Evolutionary conservation across 345 rosid genomes (phyloP).

Genomic region (Hibiscus trionum): DNA sequence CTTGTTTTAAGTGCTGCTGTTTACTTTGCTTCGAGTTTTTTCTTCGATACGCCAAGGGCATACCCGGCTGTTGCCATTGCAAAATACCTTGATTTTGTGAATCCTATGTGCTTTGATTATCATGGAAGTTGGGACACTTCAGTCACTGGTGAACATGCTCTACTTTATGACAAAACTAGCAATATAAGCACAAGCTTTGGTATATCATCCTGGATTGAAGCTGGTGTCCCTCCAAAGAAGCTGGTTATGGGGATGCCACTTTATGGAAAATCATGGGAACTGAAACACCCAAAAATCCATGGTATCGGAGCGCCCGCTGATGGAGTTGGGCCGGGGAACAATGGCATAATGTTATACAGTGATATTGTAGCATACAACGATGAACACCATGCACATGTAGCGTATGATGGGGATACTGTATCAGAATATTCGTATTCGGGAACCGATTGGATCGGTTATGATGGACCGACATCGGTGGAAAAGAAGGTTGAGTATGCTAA

Average conservation of each 20-base stretch:
- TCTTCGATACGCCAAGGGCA: constrained; percentile 10
- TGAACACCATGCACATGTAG: neutral
- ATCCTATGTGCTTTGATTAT: constrained; percentile 34
- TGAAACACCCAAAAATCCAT: constrained; percentile 20
- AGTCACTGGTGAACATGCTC: constrained; percentile 27
- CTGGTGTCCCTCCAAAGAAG: constrained; percentile 25
- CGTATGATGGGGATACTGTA: constrained; percentile 14
- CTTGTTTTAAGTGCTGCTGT: constrained; percentile 39
- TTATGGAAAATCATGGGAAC: constrained; percentile 39
- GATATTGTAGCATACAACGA: neutral
- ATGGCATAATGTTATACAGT: neutral
- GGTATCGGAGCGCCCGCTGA: constrained; percentile 31
- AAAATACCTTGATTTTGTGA: constrained; percentile 27
- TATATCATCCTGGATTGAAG: constrained; percentile 27
- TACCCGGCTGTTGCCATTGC: constrained; percentile 23
- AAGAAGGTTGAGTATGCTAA: constrained; percentile 53
- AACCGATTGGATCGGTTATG: constrained; percentile 37
- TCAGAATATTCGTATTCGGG: constrained; percentile 35
- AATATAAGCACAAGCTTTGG: constrained; percentile 32
- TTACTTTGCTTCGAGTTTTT: constrained; percentile 22
- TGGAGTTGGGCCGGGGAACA: constrained; percentile 26
- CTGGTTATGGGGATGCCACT: constrained; percentile 43
- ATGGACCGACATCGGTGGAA: constrained; percentile 17
- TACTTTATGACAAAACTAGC: constrained; percentile 16
- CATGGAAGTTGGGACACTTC: constrained; percentile 32